A percentile compares a stretch with the other conserved stretches of the same genome.
Conservation (phyloP, 2,329 filamentous ascomycete genomes). For the Colletotrichum orchidophilum region DNA sequence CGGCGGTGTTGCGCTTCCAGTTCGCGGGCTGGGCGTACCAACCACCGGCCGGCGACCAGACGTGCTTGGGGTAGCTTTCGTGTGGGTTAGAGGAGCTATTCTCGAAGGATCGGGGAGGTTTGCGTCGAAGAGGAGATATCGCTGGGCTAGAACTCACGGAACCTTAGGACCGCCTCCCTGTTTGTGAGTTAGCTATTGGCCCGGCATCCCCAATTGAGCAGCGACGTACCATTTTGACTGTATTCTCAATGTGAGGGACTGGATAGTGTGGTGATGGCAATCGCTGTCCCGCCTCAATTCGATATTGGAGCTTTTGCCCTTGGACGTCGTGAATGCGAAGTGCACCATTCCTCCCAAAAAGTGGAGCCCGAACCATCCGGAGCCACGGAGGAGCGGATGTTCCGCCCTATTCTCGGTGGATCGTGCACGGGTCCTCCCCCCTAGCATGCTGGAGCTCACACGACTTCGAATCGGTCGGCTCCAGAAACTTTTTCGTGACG, state of each 20-base stretch:
- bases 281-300: conserved; percentile 36
- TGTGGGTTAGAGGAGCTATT: conserved; percentile 18
- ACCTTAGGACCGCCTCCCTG: conserved; percentile 80
- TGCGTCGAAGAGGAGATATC: conserved; percentile 17
- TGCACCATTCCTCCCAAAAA: conserved; percentile 3
- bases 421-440: conserved; percentile 18
- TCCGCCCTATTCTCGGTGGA: conserved; percentile 11
- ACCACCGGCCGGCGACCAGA: conserved; percentile 98
- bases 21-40: conserved; percentile 97
- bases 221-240: conserved; percentile 65
- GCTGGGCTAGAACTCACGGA: conserved; percentile 56
- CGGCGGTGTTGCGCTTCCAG: conserved; percentile 91
- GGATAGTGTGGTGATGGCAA: conserved; percentile 33
- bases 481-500: conserved; percentile 48
- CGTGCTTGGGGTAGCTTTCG: conserved; percentile 92
- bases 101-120: conserved; percentile 35
- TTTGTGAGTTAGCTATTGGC: conserved; percentile 49
- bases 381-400: conserved; percentile 23
- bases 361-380: conserved; percentile 23
- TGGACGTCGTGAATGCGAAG: conserved; percentile 29
- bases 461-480: conserved; percentile 41
- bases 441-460: conserved; percentile 41
- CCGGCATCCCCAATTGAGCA: background rate
- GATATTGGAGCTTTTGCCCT: conserved; percentile 21
- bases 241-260: conserved; percentile 45